phyloP scores from a whole-genome alignment of 75 land plant species.

The Pinus taeda region DNA sequence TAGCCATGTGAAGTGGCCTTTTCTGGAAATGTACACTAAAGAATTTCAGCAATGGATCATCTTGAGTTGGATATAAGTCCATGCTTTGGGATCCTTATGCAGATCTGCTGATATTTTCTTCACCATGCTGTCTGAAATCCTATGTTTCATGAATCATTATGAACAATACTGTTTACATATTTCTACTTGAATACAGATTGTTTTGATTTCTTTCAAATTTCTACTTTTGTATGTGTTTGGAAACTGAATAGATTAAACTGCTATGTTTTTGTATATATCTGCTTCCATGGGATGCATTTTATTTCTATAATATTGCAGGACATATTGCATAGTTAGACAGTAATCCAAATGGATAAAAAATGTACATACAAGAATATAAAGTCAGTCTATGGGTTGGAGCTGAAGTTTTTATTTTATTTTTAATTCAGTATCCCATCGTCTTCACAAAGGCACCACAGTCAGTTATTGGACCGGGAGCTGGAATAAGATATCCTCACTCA shows the following conservation, averaged over 20 bases:
- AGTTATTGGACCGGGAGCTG: slow-evolving; percentile 52
- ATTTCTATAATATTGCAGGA: not conserved
- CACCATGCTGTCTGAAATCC: not conserved
- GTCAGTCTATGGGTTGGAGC: not conserved
- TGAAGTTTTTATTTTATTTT: not conserved
- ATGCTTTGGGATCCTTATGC: not conserved
- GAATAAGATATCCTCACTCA: slow-evolving; percentile 40
- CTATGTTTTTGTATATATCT: not conserved
- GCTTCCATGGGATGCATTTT: not conserved
- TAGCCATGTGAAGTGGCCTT: no score
- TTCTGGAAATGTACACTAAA: no score
- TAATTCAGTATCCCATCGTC: slow-evolving; percentile 42
- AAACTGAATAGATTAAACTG: not conserved
- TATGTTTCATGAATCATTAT: not conserved
- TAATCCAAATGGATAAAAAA: slow-evolving; percentile 3
- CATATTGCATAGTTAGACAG: not conserved
- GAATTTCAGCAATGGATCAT: not conserved
- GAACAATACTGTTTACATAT: not conserved
- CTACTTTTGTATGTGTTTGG: not conserved
- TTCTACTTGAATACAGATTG: not conserved
- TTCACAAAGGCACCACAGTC: slow-evolving; percentile 57
- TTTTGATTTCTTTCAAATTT: not conserved
- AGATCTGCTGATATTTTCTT: not conserved
- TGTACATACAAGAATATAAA: not conserved
- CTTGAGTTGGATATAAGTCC: not conserved